Evolutionary conservation across 805 yeast genomes (phyloP).

Genomic region (Kuraishia cidri): DNA sequence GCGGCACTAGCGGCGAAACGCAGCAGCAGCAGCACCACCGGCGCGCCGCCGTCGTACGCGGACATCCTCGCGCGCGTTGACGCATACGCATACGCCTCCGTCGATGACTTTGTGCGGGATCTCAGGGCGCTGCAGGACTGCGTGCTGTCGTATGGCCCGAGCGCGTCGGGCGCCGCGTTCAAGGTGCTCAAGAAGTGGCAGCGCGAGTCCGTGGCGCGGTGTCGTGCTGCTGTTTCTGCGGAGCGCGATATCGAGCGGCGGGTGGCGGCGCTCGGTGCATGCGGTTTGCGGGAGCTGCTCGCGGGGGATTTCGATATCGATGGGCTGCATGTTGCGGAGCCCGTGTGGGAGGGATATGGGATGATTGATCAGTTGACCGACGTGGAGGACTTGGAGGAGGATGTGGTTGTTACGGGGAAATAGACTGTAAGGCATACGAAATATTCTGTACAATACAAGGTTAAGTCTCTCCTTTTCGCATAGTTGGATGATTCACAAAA

Average conservation of each 20-base stretch:
- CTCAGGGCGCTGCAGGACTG: conserved; percentile 17
- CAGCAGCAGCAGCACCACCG: conserved; percentile 5
- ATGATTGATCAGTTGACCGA: conserved; percentile 5
- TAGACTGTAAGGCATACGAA: too few species aligned
- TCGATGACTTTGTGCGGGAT: conserved; percentile 20
- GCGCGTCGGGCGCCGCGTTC: not conserved
- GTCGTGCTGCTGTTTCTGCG: too few species aligned
- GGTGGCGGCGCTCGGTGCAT: too few species aligned
- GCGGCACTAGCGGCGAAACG: too few species aligned
- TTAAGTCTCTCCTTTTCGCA: too few species aligned
- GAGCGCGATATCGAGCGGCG: too few species aligned
- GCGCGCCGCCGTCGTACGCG: not conserved
- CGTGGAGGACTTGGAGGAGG: conserved; percentile 4
- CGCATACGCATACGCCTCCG: conserved; percentile 15
- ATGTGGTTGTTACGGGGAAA: too few species aligned
- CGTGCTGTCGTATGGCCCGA: conserved; percentile 3
- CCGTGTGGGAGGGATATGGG: conserved; percentile 5
- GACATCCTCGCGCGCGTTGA: conserved; percentile 9
- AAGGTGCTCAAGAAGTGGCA: conserved; percentile 3
- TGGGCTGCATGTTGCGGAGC: conserved; percentile 4
- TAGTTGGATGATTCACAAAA: too few species aligned
- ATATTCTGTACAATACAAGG: too few species aligned
- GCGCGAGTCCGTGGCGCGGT: too few species aligned
- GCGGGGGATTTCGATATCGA: conserved; percentile 4
- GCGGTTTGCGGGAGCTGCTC: too few species aligned